Percentiles rank a stretch among this genome's conserved stretches.
phyloP scores from a whole-genome alignment of 805 yeast species.

The Pichia nanzhaoensis region DNA sequence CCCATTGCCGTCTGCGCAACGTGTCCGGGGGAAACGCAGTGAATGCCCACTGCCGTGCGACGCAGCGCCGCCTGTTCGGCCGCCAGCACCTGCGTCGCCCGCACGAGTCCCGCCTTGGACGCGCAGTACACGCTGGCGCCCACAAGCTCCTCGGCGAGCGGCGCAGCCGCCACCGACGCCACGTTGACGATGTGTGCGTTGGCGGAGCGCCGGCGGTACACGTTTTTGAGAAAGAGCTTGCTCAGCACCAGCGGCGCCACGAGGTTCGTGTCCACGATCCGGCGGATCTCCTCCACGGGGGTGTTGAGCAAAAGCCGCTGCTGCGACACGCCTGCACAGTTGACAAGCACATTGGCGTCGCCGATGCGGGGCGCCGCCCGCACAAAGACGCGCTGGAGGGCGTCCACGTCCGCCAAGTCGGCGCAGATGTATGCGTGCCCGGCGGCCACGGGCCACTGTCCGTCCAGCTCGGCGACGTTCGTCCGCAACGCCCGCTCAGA shows the following conservation, averaged over 20 bases:
- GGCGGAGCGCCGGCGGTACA: neutral
- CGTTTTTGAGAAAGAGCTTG: slow-evolving; percentile 28
- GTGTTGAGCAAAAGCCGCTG: slow-evolving; percentile 42
- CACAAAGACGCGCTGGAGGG: slow-evolving; percentile 12
- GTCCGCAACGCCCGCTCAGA: slow-evolving; percentile 31
- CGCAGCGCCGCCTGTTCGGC: too few relatives aligned
- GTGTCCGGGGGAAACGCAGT: too few relatives aligned
- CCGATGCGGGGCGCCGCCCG: slow-evolving; percentile 25
- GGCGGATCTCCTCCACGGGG: slow-evolving; percentile 34
- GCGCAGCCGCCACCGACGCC: slow-evolving; percentile 60
- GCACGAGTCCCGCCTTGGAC: neutral
- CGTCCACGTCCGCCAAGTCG: slow-evolving; percentile 27
- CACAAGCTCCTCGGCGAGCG: slow-evolving; percentile 11
- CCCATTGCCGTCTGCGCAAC: too few relatives aligned
- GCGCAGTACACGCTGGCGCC: neutral
- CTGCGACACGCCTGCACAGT: slow-evolving; percentile 65
- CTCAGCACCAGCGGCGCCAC: slow-evolving; percentile 55
- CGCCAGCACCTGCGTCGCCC: too few relatives aligned
- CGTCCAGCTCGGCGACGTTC: slow-evolving; percentile 20
- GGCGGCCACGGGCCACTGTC: neutral
- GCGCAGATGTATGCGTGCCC: slow-evolving; percentile 29
- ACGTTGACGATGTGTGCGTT: slow-evolving; percentile 47
- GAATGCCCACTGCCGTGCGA: too few relatives aligned
- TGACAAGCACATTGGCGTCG: slow-evolving; percentile 42
- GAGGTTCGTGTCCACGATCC: slow-evolving; percentile 50